These are phyloP conservation scores for Plasmodium falciparum DNA, from an alignment of 169 alveolate genomes.

Conservation along the genomic window DNA sequence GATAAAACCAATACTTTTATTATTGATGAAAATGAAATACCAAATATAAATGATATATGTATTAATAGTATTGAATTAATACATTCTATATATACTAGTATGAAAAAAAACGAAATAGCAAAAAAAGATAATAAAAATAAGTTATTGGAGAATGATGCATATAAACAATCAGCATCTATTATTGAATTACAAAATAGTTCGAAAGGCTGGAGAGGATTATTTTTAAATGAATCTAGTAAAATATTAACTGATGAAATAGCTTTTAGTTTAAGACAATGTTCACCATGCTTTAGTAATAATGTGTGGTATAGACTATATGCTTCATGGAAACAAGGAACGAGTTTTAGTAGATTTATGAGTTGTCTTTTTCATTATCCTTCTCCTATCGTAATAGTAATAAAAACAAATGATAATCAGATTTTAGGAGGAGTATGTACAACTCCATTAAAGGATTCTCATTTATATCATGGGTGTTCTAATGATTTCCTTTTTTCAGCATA, in stretches of 20 bases:
- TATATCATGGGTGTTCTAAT: constrained; percentile 56
- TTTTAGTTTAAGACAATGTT: constrained; percentile 72
- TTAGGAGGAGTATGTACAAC: constrained; percentile 75
- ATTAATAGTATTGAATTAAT: constrained; percentile 60
- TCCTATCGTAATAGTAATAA: constrained; percentile 65
- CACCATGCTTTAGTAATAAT: constrained; percentile 66
- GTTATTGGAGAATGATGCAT: constrained; percentile 10
- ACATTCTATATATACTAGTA: constrained; percentile 60
- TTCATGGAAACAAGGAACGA: constrained; percentile 74
- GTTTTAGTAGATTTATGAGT: constrained; percentile 70
- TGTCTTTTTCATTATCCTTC: constrained; percentile 50
- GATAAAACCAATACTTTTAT: not conserved
- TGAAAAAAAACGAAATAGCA: constrained; percentile 51
- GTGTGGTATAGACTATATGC: constrained; percentile 76
- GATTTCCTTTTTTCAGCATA: constrained; percentile 72
- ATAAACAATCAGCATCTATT: constrained; percentile 58
- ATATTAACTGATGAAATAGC: constrained; percentile 77
- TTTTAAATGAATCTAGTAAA: constrained; percentile 69
- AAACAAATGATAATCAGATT: constrained; percentile 73
- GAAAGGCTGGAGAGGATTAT: constrained; percentile 72
- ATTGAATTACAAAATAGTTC: constrained; percentile 48
- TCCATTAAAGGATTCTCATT: constrained; percentile 74
- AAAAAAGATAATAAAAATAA: constrained; percentile 23
- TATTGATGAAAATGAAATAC: constrained; percentile 14
- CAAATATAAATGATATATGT: constrained; percentile 30